Evolutionary conservation across 805 yeast genomes (phyloP).

Genomic region (Starmerella floricola): DNA sequence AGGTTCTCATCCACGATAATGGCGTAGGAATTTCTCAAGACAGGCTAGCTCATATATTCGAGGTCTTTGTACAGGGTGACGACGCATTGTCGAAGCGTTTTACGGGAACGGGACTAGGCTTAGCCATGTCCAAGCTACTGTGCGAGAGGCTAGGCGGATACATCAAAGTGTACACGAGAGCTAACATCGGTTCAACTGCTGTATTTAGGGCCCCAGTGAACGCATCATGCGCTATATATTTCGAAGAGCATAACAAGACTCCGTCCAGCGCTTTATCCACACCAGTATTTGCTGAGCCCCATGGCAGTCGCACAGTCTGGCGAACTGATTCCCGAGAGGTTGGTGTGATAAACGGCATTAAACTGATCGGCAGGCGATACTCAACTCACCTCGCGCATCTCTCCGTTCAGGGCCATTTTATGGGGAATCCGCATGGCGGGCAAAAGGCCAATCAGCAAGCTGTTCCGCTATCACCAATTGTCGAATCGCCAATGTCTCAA

Average conservation of each 20-base stretch:
- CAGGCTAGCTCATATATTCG: constrained; percentile 73
- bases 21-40: constrained; percentile 86
- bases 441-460: too few relatives aligned
- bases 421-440: too few relatives aligned
- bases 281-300: neutral
- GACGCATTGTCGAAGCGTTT: constrained; percentile 80
- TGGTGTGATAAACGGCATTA: neutral
- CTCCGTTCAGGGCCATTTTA: too few relatives aligned
- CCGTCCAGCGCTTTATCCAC: neutral
- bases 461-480: too few relatives aligned
- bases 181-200: constrained; percentile 24
- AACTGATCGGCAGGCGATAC: neutral
- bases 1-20: constrained; percentile 69
- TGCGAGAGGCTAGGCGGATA: constrained; percentile 84
- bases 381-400: too few relatives aligned
- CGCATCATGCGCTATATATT: too few relatives aligned
- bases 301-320: constrained; percentile 5
- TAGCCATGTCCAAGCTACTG: constrained; percentile 76
- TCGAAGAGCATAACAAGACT: too few relatives aligned
- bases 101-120: constrained; percentile 93
- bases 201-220: constrained; percentile 19
- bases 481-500: too few relatives aligned
- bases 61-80: constrained; percentile 94
- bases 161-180: constrained; percentile 30
- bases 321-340: constrained; percentile 1